A percentile compares a stretch with the other conserved stretches of the same genome.
Evolutionary conservation across 2,329 filamentous ascomycete species (phyloP).

Genomic region (Talaromyces rugulosus): DNA sequence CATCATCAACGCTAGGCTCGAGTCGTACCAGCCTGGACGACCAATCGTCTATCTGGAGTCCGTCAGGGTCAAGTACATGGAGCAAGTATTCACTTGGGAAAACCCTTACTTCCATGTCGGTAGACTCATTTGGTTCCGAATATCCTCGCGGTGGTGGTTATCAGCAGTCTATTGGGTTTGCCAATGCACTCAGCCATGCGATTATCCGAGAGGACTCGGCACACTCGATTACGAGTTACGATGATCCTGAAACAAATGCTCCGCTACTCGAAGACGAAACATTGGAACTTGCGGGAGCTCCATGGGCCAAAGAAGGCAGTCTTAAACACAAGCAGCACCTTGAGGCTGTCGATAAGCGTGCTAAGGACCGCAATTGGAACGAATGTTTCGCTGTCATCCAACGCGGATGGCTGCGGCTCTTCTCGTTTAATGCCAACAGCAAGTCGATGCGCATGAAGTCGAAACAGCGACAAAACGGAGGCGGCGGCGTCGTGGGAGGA

Average conservation of each 20-base stretch:
- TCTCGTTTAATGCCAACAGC: slow-evolving; percentile 77
- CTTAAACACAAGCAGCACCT: slow-evolving; percentile 95
- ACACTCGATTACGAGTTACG: slow-evolving; percentile 49
- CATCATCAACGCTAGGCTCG: slow-evolving; percentile 76
- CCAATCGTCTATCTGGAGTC: slow-evolving; percentile 83
- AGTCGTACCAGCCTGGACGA: slow-evolving; percentile 95
- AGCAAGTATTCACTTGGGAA: slow-evolving; percentile 90
- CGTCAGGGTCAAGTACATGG: slow-evolving; percentile 87
- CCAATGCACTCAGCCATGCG: slow-evolving; percentile 91
- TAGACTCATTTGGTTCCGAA: slow-evolving; percentile 80
- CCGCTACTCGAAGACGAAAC: slow-evolving; percentile 87
- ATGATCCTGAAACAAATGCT: slow-evolving; percentile 57
- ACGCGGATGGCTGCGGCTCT: slow-evolving; percentile 88
- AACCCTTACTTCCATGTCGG: slow-evolving; percentile 84
- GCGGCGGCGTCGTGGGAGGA: slow-evolving; percentile 74
- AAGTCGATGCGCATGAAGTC: slow-evolving; percentile 67
- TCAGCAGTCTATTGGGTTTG: slow-evolving; percentile 95
- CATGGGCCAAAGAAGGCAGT: slow-evolving; percentile 96
- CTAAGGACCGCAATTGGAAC: slow-evolving; percentile 89
- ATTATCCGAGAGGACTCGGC: slow-evolving; percentile 79
- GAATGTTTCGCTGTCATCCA: slow-evolving; percentile 96
- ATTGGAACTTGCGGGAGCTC: slow-evolving; percentile 85
- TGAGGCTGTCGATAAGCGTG: slow-evolving; percentile 82
- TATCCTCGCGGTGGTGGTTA: slow-evolving; percentile 70
- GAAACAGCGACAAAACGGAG: slow-evolving; percentile 50